Conservation (phyloP, 2,329 filamentous ascomycete genomes). For the Aspergillus sp. region DNA sequence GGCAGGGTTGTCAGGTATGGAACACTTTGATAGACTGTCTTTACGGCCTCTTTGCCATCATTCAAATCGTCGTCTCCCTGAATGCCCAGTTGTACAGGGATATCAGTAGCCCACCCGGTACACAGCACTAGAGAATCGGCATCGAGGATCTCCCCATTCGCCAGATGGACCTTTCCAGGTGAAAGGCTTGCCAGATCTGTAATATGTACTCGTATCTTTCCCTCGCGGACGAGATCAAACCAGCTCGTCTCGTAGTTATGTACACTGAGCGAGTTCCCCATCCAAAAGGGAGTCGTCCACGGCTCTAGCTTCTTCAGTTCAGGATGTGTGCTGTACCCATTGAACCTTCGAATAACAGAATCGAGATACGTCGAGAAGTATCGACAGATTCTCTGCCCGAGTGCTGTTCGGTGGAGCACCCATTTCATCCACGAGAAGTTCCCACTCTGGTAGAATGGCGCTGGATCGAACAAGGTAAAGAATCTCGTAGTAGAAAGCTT, state of each 20-base stretch:
- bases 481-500: constrained; percentile 49
- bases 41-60: neutral
- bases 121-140: neutral
- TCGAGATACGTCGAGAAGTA: constrained; percentile 53
- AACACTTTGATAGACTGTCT: neutral
- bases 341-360: constrained; percentile 44
- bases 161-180: constrained; percentile 44
- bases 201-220: constrained; percentile 52
- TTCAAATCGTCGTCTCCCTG: neutral
- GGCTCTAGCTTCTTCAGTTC: constrained; percentile 39
- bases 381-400: neutral
- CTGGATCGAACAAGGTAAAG: constrained; percentile 68
- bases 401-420: neutral
- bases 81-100: neutral
- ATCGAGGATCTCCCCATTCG: constrained; percentile 33
- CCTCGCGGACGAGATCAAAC: constrained; percentile 52
- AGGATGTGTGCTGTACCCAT: constrained; percentile 40
- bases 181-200: constrained; percentile 51
- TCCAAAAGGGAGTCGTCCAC: constrained; percentile 45
- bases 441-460: constrained; percentile 59
- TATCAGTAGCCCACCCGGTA: neutral
- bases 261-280: constrained; percentile 54
- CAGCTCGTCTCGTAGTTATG: constrained; percentile 57
- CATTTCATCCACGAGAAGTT: neutral
- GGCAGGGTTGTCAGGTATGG: neutral